Evolutionary conservation across 352 stramenopile species (phyloP), one percentile per base, ranked within the genome.

Genomic region (Phytophthora hibernalis): DNA sequence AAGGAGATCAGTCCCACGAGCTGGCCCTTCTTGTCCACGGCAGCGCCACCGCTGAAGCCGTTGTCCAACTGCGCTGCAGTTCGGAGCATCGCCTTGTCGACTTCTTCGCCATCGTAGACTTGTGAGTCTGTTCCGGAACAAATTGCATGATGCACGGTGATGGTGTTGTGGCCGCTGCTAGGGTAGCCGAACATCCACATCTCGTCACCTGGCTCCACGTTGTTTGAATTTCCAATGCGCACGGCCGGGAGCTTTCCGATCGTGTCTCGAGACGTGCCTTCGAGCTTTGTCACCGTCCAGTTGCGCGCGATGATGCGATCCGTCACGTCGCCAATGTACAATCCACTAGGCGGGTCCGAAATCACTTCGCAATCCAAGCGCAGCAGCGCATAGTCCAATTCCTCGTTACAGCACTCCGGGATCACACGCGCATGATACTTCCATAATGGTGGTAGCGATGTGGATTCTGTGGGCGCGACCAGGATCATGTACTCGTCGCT

Each of bases 111-210:
- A 42, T 94, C 79, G 62, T 93, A 96, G 28, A 93, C 72, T 71
- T 96, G 88, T 54, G 85, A 93, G 63, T 96, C 88, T 24, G 88
- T 96, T 47, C 88, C 88, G 3, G 88, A 96, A 65, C 88, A 96
- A 58, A 96, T 96, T n/a, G 88, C 88, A 57, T 94, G 86, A 65
- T 96, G 88, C 55, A 96, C 88, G 2, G 88, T 96, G 72, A 96
- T 96, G 21, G 88, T 96, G 65, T 96, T 96, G 76, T 96, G 88
- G 18, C 88, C 88, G 44, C 84, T 93, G 68, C 88, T 96, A 18
- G 88, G 88, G 53, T 96, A 96, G 10, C 88, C 88, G 76, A 96
- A 96, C 88, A 96, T 96, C 88, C 88, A 96, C 86, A 96, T 93
- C 56, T 96, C 88, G 60, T 96, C 88, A 22, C 88, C 88, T 13